Percentiles rank a stretch among this genome's conserved stretches.
Conservation (phyloP, 805 yeast species). For the Kodamaea kakaduensis region DNA sequence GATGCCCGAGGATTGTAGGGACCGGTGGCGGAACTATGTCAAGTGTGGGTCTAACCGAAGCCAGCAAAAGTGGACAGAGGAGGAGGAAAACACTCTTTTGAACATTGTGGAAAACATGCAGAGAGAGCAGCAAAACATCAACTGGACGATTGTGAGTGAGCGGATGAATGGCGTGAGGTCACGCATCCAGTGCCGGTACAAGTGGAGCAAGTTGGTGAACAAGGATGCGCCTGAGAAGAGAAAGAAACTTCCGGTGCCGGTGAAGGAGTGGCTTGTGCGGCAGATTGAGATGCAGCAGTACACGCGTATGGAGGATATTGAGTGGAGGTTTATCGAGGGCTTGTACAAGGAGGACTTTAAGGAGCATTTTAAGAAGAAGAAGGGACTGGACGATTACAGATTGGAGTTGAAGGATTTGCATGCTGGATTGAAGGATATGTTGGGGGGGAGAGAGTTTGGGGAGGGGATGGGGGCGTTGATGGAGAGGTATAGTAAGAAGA, state of each 20-base stretch:
- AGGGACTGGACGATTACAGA: slow-evolving; percentile 1
- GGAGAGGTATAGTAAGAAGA: background rate
- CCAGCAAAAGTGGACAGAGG: slow-evolving; percentile 72
- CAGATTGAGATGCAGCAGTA: slow-evolving; percentile 25
- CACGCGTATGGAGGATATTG: slow-evolving; percentile 24
- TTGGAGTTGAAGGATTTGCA: slow-evolving; percentile 2
- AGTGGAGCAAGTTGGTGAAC: slow-evolving; percentile 81
- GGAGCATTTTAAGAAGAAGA: slow-evolving; percentile 40
- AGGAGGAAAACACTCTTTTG: slow-evolving; percentile 63
- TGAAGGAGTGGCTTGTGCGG: slow-evolving; percentile 38
- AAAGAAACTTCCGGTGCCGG: slow-evolving; percentile 28
- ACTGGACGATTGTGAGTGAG: slow-evolving; percentile 92
- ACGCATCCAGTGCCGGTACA: slow-evolving; percentile 91
- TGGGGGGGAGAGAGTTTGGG: background rate
- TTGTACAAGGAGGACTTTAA: slow-evolving; percentile 26
- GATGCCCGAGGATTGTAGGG: slow-evolving; percentile 98
- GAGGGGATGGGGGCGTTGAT: background rate
- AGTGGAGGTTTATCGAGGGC: slow-evolving; percentile 34
- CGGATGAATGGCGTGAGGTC: slow-evolving; percentile 85
- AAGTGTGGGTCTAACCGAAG: slow-evolving; percentile 82
- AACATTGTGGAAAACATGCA: slow-evolving; percentile 49
- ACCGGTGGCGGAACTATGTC: slow-evolving; percentile 92
- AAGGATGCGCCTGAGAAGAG: slow-evolving; percentile 43
- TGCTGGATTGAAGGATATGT: background rate
- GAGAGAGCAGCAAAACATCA: slow-evolving; percentile 39